Base-by-base conservation (phyloP, 2,329 filamentous ascomycete genomes). In the Ceratocystiopsis minuta region DNA sequence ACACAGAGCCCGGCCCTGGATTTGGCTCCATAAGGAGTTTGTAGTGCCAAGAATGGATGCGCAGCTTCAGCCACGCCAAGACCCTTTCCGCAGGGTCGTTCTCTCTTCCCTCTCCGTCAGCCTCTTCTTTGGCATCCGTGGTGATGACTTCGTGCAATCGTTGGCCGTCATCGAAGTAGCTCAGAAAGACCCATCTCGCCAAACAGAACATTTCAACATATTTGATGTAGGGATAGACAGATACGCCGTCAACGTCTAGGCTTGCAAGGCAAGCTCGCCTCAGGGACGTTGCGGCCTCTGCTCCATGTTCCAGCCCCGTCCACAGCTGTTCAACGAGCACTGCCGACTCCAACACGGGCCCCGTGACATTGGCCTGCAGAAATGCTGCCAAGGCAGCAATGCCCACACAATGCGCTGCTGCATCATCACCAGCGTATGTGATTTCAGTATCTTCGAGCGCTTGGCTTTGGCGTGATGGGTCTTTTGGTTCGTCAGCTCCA, bases 361-460 rank as follows among this genome's bases (percentile, higher is more conserved):
- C 87, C 4, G 87, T 94, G 42, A 92, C 81, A 55, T 85, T 94
- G 1, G 76, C 75, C 57, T 95, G 87, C 15, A 94, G 60, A 55
- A 94, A 95, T 12, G 78, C 73, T 53, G 84, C 71, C 12, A 94
- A 66, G 2, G 79, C 72, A 1, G 80, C 76, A 38, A 83, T 62
- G 11, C 75, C 82, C 32, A 80, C 75, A 48, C 9, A 45, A 36
- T 6, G 48, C 43, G 10, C 24, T 28, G 38, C 28, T n/a, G 36
- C 6, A 16, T 38, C 39, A 7, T 14, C 15, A 16, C 10, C 12
- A 20, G 7, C 24, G 24, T 6, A 2, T 28, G 11, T 28, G 24
- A 2, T 28, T 28, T 28, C 24, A 10, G 11, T 28, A 10, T 6
- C 7, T 28, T 28, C 5, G 24, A 9, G 5, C 24, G 24, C 24